Conservation (phyloP, 345 rosid species). For the Populus ilicifolia region DNA sequence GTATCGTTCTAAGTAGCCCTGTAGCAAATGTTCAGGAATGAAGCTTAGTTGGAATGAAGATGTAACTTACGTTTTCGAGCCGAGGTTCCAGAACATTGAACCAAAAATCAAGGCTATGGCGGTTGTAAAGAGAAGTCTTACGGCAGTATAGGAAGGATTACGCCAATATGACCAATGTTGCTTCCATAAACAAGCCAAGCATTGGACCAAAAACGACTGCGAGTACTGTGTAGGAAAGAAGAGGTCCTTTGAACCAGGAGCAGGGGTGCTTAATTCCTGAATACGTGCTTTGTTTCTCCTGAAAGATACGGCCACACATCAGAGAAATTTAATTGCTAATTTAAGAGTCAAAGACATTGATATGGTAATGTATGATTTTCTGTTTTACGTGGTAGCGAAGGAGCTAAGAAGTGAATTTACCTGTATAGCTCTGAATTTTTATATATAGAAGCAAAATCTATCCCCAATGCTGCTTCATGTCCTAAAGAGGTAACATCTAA, state of each 20-base stretch:
- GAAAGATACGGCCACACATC: background rate
- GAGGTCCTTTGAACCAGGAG: constrained; percentile 58
- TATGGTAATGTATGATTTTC: background rate
- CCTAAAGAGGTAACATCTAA: constrained; percentile 46
- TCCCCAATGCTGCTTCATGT: constrained; percentile 34
- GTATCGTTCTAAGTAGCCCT: too few relatives aligned
- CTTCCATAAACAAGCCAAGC: constrained; percentile 70
- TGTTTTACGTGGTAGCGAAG: background rate
- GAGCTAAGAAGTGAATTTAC: constrained; percentile 11
- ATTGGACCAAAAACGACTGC: constrained; percentile 50
- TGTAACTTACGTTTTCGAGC: constrained; percentile 50
- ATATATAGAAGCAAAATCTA: constrained; percentile 42
- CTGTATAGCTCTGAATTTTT: constrained; percentile 40
- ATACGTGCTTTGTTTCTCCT: constrained; percentile 54
- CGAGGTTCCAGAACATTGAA: constrained; percentile 69
- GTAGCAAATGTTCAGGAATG: background rate
- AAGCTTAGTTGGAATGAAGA: background rate
- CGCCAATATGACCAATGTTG: constrained; percentile 75
- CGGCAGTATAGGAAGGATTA: constrained; percentile 64
- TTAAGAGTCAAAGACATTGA: background rate
- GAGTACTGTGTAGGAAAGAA: constrained; percentile 53
- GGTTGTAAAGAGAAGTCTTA: constrained; percentile 56
- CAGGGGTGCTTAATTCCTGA: constrained; percentile 48
- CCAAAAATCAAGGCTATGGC: constrained; percentile 59
- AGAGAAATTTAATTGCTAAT: too few relatives aligned